Evolutionary conservation across 2,329 filamentous ascomycete species (phyloP), one percentile per base, ranked within the genome.

Genomic region (Aspergillus phoenicis): DNA sequence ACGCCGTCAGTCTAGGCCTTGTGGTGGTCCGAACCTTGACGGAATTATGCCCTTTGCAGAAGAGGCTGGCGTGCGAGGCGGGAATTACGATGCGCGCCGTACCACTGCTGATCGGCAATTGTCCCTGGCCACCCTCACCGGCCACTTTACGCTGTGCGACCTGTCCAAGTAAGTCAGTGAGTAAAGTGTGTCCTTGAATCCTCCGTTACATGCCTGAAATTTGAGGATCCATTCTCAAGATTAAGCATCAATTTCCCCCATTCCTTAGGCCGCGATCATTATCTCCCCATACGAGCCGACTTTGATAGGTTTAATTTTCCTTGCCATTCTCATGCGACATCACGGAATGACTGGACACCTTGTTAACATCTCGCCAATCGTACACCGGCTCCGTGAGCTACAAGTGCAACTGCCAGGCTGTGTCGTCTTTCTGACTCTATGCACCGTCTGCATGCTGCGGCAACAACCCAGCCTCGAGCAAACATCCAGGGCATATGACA

Each of bases 1-100:
- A 67, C 64, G 64, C 68, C 65, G 62, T 65, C 62, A 61, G 66
- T 67, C 68, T 70, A 66, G 69, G 60, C 68, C 63, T 64, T 49
- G 59, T 59, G 53, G 55, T 68, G 64, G 66, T 57, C 63, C 64
- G 61, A 70, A 70, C 66, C 54, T 67, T 65, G 62, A 63, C 45
- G 60, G 49, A 62, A 45, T 58, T 30, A 45, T 57, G 52, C 52
- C 38, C 26, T 45, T 38, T 43, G 57, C 57, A 63, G 53, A 62
- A 58, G 51, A 49, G 59, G 53, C 39, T 63, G 51, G 66, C 57
- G 64, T 60, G 59, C 61, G 61, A 56, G 51, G 38, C 58, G 41
- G 58, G 58, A 64, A 67, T 67, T 66, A 54, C 59, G 64, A 67
- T 67, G 65, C 52, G 65, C 64, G 53, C 36, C 45, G 54, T 62